phyloP scores from a whole-genome alignment of 1,139 yeast genomes.

The Saccharomyces hybrid region DNA sequence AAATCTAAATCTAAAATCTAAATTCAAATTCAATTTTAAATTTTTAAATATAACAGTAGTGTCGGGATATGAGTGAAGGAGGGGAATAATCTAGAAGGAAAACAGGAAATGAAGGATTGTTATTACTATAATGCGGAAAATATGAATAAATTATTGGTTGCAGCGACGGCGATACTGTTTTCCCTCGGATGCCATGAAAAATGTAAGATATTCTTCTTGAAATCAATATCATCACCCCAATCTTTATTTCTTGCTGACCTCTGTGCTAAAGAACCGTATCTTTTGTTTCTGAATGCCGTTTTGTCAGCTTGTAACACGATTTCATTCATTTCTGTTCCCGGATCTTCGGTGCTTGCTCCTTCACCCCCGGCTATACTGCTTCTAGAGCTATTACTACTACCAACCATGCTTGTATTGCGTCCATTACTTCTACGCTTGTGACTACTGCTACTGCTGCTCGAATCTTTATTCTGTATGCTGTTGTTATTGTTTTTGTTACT shows the following conservation, averaged over 20 bases:
- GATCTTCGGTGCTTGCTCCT: slow-evolving; percentile 2
- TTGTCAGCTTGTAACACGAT: slow-evolving; percentile 95
- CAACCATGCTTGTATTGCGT: slow-evolving; percentile 5
- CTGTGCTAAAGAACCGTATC: slow-evolving; percentile 27
- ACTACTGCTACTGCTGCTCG: slow-evolving; percentile 4
- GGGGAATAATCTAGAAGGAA: background rate
- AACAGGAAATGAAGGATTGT: background rate
- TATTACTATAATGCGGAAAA: slow-evolving; percentile 51
- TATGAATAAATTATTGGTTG: slow-evolving; percentile 87
- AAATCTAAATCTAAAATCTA: background rate
- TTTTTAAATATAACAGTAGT: slow-evolving; percentile 1
- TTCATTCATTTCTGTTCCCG: slow-evolving; percentile 39
- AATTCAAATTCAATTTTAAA: slow-evolving; percentile 4
- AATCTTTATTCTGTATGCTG: slow-evolving; percentile 17
- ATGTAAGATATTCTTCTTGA: slow-evolving; percentile 89
- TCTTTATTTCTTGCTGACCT: slow-evolving; percentile 44
- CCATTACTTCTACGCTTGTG: slow-evolving; percentile 1
- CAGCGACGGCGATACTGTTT: slow-evolving; percentile 95
- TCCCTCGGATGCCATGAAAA: slow-evolving; percentile 98
- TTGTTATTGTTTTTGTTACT: slow-evolving; percentile 11
- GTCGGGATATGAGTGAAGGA: background rate
- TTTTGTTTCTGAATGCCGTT: slow-evolving; percentile 68
- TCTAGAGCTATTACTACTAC: slow-evolving; percentile 9
- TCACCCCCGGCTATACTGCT: slow-evolving; percentile 25
- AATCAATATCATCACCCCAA: slow-evolving; percentile 75